phyloP scores from a whole-genome alignment of 208 protist species.

The Trypanosoma rangeli region DNA sequence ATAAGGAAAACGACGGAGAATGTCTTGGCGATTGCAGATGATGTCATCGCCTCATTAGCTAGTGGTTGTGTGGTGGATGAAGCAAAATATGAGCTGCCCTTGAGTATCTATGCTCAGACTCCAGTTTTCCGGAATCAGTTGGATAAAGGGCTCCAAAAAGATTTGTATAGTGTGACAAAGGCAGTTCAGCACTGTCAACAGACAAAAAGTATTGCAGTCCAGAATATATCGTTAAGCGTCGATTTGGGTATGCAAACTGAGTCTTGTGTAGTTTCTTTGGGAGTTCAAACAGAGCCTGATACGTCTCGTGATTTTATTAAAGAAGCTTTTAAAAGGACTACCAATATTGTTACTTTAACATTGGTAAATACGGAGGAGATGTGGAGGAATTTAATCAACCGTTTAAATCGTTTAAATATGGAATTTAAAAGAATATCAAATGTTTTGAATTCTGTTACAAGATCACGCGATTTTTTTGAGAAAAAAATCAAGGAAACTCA shows the following conservation, averaged over 20 bases:
- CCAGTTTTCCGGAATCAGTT: not conserved
- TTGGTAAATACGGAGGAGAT: conserved; percentile 7
- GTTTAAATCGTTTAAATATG: conserved; percentile 10
- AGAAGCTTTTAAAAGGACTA: conserved; percentile 1
- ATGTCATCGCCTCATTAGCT: conserved; percentile 25
- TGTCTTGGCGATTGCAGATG: conserved; percentile 26
- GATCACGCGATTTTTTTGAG: conserved; percentile 10
- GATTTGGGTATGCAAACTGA: conserved; percentile 10
- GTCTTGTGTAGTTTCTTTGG: not conserved
- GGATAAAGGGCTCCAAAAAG: conserved; percentile 21
- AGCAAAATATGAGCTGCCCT: not conserved
- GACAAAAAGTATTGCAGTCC: conserved; percentile 3
- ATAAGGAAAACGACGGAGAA: conserved; percentile 20
- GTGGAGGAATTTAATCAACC: not conserved
- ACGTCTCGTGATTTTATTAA: conserved; percentile 7
- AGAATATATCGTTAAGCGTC: not conserved
- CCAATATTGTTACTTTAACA: conserved; percentile 1
- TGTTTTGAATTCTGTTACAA: not conserved
- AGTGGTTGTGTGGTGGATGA: not conserved
- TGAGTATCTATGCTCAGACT: not conserved
- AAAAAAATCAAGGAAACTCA: conserved; percentile 1
- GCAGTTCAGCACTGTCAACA: conserved; percentile 5
- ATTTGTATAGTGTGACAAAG: conserved; percentile 1
- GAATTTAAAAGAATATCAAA: conserved; percentile 4
- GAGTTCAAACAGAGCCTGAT: conserved; percentile 23